Conservation (phyloP, 2,329 filamentous ascomycete genomes). For the Penicillium hordei region DNA sequence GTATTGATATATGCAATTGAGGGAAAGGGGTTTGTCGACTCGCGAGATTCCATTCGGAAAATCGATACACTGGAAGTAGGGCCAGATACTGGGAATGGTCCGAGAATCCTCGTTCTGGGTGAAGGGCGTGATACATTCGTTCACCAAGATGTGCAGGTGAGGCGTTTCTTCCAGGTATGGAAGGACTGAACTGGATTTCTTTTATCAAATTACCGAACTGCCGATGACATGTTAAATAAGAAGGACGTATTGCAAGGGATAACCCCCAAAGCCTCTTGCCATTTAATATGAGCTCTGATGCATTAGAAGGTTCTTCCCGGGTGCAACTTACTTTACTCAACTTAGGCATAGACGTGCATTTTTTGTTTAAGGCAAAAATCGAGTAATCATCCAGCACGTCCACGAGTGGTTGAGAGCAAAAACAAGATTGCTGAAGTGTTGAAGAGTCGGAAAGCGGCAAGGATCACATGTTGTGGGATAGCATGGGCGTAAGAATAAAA, state of each 20-base stretch:
- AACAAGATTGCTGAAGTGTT: not conserved
- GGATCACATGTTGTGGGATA: not conserved
- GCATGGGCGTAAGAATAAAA: not conserved
- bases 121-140: not conserved
- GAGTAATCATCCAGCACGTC: not conserved
- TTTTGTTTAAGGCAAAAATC: not conserved
- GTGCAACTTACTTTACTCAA: not conserved
- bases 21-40: not conserved
- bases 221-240: not conserved
- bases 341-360: not conserved
- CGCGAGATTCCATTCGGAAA: not conserved
- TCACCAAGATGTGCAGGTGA: not conserved
- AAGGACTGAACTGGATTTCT: not conserved
- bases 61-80: not conserved
- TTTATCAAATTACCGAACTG: not conserved
- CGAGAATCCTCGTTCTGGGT: not conserved
- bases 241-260: not conserved
- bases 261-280: not conserved
- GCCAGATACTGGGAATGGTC: not conserved
- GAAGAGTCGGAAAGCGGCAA: not conserved
- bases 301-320: not conserved
- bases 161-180: not conserved
- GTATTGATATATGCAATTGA: conserved; percentile 1
- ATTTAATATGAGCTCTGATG: not conserved
- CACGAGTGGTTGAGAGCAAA: not conserved